phyloP scores from a whole-genome alignment of 768 basidiomycete species.

The Russula compacta region DNA sequence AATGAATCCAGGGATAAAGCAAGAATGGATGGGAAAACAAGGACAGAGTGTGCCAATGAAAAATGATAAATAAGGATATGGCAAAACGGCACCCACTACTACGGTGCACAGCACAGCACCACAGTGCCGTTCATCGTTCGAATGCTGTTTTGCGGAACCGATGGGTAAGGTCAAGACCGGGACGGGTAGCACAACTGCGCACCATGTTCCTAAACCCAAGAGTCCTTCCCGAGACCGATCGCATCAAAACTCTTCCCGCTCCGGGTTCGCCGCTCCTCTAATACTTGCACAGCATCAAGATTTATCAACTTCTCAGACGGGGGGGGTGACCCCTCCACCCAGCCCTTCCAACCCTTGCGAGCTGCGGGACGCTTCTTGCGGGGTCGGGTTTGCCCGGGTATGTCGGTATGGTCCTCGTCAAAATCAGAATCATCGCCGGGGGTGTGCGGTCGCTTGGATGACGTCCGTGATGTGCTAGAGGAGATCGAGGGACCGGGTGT shows the following conservation, averaged over 20 bases:
- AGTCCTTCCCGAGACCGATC: slow-evolving; percentile 66
- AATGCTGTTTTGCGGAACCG: background rate
- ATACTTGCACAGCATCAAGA: slow-evolving; percentile 59
- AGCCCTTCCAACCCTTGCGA: slow-evolving; percentile 85
- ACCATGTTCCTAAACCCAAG: slow-evolving; percentile 55
- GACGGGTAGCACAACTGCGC: slow-evolving; percentile 23
- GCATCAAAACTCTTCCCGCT: slow-evolving; percentile 83
- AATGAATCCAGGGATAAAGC: slow-evolving; percentile 16
- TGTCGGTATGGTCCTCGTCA: slow-evolving; percentile 22
- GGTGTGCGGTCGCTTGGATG: slow-evolving; percentile 71
- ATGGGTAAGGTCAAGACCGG: background rate
- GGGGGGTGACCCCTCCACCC: slow-evolving; percentile 79
- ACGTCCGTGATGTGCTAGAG: slow-evolving; percentile 63
- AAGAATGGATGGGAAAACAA: slow-evolving; percentile 10
- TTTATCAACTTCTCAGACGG: slow-evolving; percentile 78
- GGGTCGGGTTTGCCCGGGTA: slow-evolving; percentile 21
- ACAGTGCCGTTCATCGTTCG: background rate
- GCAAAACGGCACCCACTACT: slow-evolving; percentile 19
- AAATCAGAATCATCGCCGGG: slow-evolving; percentile 46
- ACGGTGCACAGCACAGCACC: slow-evolving; percentile 17
- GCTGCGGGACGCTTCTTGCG: slow-evolving; percentile 50
- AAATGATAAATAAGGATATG: slow-evolving; percentile 10
- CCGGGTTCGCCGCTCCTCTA: slow-evolving; percentile 68
- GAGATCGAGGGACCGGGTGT: slow-evolving; percentile 72
- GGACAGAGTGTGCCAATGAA: slow-evolving; percentile 4